Percentiles rank a stretch among this genome's conserved stretches.
Conservation (phyloP, 352 stramenopile genomes). For the Plasmopara viticola region DNA sequence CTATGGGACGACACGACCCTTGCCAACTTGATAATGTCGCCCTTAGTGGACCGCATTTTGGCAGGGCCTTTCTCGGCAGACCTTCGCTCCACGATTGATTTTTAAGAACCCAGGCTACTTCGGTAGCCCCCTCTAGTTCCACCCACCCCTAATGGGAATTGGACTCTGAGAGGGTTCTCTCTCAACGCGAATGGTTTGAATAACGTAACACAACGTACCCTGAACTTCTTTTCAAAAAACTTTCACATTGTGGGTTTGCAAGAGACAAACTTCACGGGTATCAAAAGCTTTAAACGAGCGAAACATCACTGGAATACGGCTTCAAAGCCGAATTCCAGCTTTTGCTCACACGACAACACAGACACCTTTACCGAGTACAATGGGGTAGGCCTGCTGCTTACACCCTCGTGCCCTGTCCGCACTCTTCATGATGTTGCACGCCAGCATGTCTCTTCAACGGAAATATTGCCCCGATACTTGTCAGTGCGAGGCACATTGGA, state of each 20-base stretch:
- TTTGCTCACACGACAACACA: constrained; percentile 1
- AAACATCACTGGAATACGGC: constrained; percentile 2
- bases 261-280: not conserved
- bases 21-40: not conserved
- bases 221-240: not conserved
- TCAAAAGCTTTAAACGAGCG: constrained; percentile 2
- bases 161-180: not conserved
- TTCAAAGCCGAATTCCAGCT: constrained; percentile 1
- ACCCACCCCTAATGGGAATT: not conserved
- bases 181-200: not conserved
- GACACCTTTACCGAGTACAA: not conserved
- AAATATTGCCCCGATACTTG: too few species aligned
- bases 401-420: not conserved
- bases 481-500: too few species aligned
- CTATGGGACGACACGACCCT: not conserved
- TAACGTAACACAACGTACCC: not conserved
- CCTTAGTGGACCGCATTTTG: not conserved
- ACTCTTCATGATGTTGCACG: not conserved
- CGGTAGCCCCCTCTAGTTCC: not conserved
- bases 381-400: not conserved
- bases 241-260: too few species aligned
- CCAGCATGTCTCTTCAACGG: not conserved
- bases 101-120: not conserved
- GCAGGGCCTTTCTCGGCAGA: not conserved
- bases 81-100: not conserved